Evolutionary conservation across 2,329 filamentous ascomycete species (phyloP).

Genomic region (Aureobasidium sp.): DNA sequence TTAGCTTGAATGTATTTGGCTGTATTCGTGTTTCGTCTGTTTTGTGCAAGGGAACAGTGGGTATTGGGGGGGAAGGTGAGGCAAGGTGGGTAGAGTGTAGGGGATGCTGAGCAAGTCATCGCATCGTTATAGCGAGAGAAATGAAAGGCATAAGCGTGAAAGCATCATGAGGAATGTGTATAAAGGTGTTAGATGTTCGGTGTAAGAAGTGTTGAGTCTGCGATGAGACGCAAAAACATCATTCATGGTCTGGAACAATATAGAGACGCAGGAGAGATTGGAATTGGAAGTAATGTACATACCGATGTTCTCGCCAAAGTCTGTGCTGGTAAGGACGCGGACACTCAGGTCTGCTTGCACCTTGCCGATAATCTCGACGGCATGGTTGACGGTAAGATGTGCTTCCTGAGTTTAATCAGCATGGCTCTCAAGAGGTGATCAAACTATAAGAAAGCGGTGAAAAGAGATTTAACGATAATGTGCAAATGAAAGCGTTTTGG

Average conservation of each 20-base stretch:
- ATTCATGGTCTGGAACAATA: not conserved
- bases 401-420: slow-evolving; percentile 46
- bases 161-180: not conserved
- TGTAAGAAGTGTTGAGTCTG: not conserved
- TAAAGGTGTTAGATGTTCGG: not conserved
- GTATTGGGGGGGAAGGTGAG: too few relatives aligned
- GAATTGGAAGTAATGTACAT: slow-evolving; percentile 29
- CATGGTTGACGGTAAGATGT: slow-evolving; percentile 60
- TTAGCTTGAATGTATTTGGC: not conserved
- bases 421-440: not conserved
- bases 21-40: not conserved
- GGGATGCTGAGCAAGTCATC: too few relatives aligned
- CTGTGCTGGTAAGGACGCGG: slow-evolving; percentile 59
- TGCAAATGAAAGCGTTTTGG: not conserved
- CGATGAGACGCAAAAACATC: not conserved
- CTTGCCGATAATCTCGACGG: slow-evolving; percentile 70
- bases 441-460: too few relatives aligned
- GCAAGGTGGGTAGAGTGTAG: too few relatives aligned
- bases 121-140: too few relatives aligned
- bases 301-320: slow-evolving; percentile 64
- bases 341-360: slow-evolving; percentile 65
- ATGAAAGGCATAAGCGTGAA: not conserved
- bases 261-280: not conserved
- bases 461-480: too few relatives aligned
- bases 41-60: not conserved